Conservation (phyloP, 306 rosid species). For the Acacia confusa region DNA sequence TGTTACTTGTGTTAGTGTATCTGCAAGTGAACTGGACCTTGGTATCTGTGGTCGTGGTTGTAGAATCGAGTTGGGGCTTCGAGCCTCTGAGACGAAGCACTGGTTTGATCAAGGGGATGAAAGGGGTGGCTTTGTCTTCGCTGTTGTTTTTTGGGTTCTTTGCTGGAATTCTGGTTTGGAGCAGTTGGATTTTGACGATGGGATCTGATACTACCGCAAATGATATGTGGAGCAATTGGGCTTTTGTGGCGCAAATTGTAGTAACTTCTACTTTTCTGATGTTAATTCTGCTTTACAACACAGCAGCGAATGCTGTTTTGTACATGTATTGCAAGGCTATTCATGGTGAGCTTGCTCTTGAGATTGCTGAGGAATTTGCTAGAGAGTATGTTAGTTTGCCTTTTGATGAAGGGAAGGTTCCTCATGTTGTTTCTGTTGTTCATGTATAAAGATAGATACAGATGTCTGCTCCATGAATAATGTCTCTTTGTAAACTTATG, state of each 20-base stretch:
- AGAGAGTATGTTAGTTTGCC: constrained; percentile 61
- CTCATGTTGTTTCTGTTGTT: constrained; percentile 69
- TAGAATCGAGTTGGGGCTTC: constrained; percentile 53
- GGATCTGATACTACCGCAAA: neutral
- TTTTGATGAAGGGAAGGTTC: constrained; percentile 66
- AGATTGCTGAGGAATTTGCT: constrained; percentile 57
- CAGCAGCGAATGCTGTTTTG: constrained; percentile 50
- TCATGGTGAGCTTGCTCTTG: constrained; percentile 46
- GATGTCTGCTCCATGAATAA: constrained; percentile 27
- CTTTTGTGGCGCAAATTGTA: constrained; percentile 53
- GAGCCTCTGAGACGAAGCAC: constrained; percentile 42
- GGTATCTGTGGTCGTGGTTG: constrained; percentile 40
- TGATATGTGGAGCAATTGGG: constrained; percentile 53
- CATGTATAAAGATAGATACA: constrained; percentile 11
- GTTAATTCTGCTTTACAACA: constrained; percentile 48
- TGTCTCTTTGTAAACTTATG: neutral
- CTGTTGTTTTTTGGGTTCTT: constrained; percentile 37
- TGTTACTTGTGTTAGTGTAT: constrained; percentile 21
- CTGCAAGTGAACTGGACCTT: constrained; percentile 49
- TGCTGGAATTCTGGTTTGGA: constrained; percentile 24
- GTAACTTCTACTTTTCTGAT: constrained; percentile 43
- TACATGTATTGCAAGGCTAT: constrained; percentile 53
- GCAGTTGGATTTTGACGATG: constrained; percentile 27
- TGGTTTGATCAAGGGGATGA: constrained; percentile 45
- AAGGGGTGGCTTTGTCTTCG: constrained; percentile 36